phyloP scores from a whole-genome alignment of 441 rosid genomes.

The Gossypium schwendimanii region DNA sequence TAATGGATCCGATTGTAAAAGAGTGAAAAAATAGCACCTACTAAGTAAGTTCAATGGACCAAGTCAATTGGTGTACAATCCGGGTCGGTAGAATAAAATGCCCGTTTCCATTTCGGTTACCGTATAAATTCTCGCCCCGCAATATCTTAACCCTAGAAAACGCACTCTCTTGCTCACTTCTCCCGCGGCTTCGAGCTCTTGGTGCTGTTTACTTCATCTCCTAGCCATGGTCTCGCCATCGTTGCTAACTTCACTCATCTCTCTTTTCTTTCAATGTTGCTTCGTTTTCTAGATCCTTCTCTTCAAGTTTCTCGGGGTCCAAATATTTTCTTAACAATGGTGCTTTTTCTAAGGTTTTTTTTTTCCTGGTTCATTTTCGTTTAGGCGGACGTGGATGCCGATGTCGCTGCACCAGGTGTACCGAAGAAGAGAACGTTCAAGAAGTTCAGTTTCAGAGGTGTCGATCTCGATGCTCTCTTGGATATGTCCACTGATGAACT shows the following conservation, averaged over 20 bases:
- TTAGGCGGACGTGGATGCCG: conserved; percentile 44
- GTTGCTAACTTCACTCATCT: background rate
- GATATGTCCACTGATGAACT: conserved; percentile 73
- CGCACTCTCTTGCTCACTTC: background rate
- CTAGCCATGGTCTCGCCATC: conserved; percentile 22
- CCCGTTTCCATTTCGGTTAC: conserved; percentile 1
- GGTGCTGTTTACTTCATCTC: background rate
- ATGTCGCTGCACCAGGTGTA: conserved; percentile 41
- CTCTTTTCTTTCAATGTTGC: background rate
- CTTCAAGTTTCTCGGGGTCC: background rate
- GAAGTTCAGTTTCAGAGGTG: conserved; percentile 70
- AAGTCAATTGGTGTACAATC: background rate
- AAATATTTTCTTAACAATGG: background rate
- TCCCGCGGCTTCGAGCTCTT: background rate
- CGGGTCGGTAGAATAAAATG: background rate
- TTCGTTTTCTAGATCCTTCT: background rate
- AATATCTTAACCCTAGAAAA: conserved; percentile 4
- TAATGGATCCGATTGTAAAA: no score
- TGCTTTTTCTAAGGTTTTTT: background rate
- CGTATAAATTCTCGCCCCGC: background rate
- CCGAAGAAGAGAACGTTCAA: conserved; percentile 76
- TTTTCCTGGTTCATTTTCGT: background rate
- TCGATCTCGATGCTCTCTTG: conserved; percentile 60
- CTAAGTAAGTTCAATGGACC: no score
- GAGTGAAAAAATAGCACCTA: no score